Evolutionary conservation across 2,329 filamentous ascomycete genomes (phyloP), one percentile per base, ranked within the genome.

Genomic region (Aspergillus felis): DNA sequence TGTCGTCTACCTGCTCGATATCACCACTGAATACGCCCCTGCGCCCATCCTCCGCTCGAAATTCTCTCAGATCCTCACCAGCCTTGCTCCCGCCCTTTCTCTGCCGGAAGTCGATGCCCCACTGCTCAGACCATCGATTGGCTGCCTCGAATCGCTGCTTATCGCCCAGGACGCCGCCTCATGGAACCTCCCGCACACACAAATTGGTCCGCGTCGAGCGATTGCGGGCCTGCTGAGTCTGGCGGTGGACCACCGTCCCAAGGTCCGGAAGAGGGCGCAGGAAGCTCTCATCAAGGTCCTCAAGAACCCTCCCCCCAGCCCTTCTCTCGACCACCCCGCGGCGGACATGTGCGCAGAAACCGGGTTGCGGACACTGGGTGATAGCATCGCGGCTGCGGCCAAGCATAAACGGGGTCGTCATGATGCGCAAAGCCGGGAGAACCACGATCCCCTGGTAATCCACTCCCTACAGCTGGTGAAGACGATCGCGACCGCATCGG

Each of bases 281-380:
- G 93, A 97, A 70, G 91, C 92, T 2, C 76, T 99, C 64, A 87
- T 87, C 54, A 90, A 88, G 62, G 87, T 99, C 4, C 82, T 99
- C 57, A 87, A 88, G 74, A 89, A 87, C 60, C 90, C 92, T 8
- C 94, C 94, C 0, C 92, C 93, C 0, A 96, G 91, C 62, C 94
- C 94, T 1, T 92, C 91, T 3, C 78, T 97, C 59, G 94, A 99
- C 65, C 94, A 99, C 71, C 94, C 94, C 1, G 94, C 92, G 27
- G 90, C 93, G 50, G 92, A 96, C 71, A 93, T 97, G 87, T 97
- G 93, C 77, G 94, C 94, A 20, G 91, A 96, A 74, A 92, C 90
- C 27, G 91, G 91, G 24, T 82, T 97, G 76, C 86, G 87, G 74
- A 92, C 88, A 72, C 79, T 97, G 61, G 84, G 87, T 65, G 87